These are phyloP conservation scores for Blastocystis sp. DNA, from an alignment of 352 stramenopile species.

Conservation along the genomic window DNA sequence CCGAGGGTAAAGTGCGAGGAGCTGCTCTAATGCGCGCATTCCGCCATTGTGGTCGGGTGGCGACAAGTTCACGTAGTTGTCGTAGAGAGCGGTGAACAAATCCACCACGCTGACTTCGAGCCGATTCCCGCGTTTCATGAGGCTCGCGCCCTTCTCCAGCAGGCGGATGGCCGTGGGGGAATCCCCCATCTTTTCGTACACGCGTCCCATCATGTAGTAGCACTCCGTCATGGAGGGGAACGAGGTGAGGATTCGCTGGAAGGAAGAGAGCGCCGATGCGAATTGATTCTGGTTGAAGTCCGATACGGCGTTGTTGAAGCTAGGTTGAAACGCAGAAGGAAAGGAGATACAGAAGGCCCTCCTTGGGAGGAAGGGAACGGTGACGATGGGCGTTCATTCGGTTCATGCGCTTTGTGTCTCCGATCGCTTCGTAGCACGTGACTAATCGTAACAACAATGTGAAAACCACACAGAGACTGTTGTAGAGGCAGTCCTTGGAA, in stretches of 20 bases:
- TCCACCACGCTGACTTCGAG: constrained; percentile 55
- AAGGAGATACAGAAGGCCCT: not conserved
- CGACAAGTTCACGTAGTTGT: constrained; percentile 26
- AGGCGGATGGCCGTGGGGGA: not conserved
- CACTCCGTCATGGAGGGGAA: constrained; percentile 33
- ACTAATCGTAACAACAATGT: not conserved
- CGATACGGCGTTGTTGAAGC: constrained; percentile 37
- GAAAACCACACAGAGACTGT: not conserved
- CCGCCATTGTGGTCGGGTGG: constrained; percentile 45
- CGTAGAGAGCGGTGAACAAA: constrained; percentile 51
- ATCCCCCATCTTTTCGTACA: constrained; percentile 36
- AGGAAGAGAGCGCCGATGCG: not conserved
- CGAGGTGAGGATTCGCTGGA: constrained; percentile 15
- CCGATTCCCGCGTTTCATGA: constrained; percentile 41
- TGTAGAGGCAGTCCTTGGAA: constrained; percentile 24
- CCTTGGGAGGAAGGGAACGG: not conserved
- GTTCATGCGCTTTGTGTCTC: not conserved
- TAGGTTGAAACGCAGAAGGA: not conserved
- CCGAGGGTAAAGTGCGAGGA: constrained; percentile 32
- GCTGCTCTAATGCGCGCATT: constrained; percentile 33
- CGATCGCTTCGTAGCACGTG: constrained; percentile 47
- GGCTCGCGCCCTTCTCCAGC: constrained; percentile 13
- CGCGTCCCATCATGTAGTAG: constrained; percentile 62
- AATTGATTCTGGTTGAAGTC: constrained; percentile 16
- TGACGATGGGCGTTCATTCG: constrained; percentile 22